Conservation (phyloP, 257 asterid genomes). For the Solanum medicagineum region DNA sequence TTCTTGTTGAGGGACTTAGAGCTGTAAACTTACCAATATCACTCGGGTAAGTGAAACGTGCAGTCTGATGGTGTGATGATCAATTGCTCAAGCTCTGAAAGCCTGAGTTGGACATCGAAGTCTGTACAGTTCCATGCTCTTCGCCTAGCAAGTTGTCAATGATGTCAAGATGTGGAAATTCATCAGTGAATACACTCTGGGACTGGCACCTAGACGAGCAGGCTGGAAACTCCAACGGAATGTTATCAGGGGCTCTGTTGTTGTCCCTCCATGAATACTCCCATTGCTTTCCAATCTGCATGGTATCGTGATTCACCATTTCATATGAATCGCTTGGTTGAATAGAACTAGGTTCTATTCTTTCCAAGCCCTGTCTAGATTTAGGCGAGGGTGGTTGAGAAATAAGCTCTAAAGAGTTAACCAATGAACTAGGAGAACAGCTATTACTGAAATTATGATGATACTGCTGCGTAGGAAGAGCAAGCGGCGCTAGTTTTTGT, state of each 20-base stretch:
- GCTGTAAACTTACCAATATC: constrained; percentile 31
- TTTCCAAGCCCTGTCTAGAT: constrained; percentile 31
- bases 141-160: constrained; percentile 75
- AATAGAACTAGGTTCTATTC: constrained; percentile 25
- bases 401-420: constrained; percentile 25
- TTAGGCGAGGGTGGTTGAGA: constrained; percentile 29
- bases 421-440: constrained; percentile 30
- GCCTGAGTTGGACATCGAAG: constrained; percentile 16
- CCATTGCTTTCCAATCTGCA: constrained; percentile 41
- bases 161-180: constrained; percentile 48
- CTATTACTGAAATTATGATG: background rate
- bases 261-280: constrained; percentile 36
- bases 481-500: background rate
- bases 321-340: constrained; percentile 44
- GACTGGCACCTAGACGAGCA: constrained; percentile 49
- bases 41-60: constrained; percentile 41
- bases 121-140: constrained; percentile 38
- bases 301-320: constrained; percentile 27
- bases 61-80: constrained; percentile 33
- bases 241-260: constrained; percentile 38
- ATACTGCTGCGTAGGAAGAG: background rate
- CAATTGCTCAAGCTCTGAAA: constrained; percentile 36
- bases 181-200: constrained; percentile 17
- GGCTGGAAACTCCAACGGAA: constrained; percentile 36
- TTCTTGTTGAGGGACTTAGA: constrained; percentile 23